phyloP scores from a whole-genome alignment of 129 eudicot species.

The Saussurea involucrata region DNA sequence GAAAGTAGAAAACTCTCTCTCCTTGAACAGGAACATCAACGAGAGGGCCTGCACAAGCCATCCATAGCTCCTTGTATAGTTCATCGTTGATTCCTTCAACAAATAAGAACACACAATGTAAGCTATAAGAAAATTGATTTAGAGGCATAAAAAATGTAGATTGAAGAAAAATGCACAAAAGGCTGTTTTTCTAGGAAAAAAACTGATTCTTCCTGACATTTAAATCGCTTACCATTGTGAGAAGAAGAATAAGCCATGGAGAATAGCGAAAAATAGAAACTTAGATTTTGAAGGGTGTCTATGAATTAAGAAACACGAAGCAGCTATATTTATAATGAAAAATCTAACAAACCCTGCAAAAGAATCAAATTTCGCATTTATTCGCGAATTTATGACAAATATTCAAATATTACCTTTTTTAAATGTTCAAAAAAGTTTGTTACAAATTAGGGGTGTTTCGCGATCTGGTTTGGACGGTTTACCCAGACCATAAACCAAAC shows the following conservation, averaged over 20 bases:
- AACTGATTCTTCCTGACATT: neutral
- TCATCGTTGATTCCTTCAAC: constrained; percentile 28
- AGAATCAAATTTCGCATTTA: neutral
- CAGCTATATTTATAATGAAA: too few species aligned
- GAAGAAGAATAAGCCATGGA: neutral
- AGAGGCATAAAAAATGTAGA: neutral
- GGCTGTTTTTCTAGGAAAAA: neutral
- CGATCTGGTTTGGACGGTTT: too few species aligned
- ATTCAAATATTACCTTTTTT: neutral
- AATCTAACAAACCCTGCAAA: neutral
- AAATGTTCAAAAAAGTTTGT: neutral
- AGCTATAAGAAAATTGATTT: neutral
- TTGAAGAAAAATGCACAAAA: neutral
- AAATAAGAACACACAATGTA: neutral
- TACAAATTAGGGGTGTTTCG: too few species aligned
- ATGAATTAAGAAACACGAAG: neutral
- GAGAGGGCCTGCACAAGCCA: constrained; percentile 81
- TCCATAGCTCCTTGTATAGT: constrained; percentile 62
- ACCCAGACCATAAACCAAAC: too few species aligned
- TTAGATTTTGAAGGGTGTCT: neutral
- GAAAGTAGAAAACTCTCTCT: constrained; percentile 61
- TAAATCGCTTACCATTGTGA: neutral
- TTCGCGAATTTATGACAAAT: neutral
- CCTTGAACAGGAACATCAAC: constrained; percentile 58
- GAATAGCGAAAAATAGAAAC: neutral